phyloP scores from a whole-genome alignment of 2,329 filamentous ascomycete genomes.

The Ophiostoma sp. region DNA sequence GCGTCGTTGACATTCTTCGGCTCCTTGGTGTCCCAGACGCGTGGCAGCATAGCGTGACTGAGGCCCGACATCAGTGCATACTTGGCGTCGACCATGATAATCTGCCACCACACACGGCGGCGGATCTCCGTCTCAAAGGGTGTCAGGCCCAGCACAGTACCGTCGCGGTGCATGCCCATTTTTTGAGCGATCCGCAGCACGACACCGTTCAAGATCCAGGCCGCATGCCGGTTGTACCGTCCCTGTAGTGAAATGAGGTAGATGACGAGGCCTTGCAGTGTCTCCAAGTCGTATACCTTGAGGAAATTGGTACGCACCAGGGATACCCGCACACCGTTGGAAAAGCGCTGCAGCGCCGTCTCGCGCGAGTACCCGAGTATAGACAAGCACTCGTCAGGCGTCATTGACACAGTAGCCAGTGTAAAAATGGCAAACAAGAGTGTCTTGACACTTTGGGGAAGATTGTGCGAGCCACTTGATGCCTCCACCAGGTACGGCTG shows the following conservation, averaged over 20 bases:
- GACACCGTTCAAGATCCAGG: constrained; percentile 57
- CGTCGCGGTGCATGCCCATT: constrained; percentile 62
- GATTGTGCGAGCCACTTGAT: constrained; percentile 47
- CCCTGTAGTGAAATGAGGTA: constrained; percentile 55
- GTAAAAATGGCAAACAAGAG: constrained; percentile 62
- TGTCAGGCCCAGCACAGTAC: constrained; percentile 48
- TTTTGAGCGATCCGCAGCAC: constrained; percentile 60
- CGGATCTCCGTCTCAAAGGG: constrained; percentile 64
- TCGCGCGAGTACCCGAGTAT: constrained; percentile 47
- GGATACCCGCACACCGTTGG: constrained; percentile 46
- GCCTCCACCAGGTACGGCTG: constrained; percentile 62
- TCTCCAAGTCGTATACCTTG: constrained; percentile 52
- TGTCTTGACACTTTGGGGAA: constrained; percentile 56
- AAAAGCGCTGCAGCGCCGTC: constrained; percentile 47
- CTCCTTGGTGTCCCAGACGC: constrained; percentile 51
- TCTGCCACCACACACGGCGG: constrained; percentile 62
- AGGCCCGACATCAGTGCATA: constrained; percentile 54
- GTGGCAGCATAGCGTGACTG: constrained; percentile 46
- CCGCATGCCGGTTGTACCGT: constrained; percentile 53
- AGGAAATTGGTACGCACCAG: constrained; percentile 53
- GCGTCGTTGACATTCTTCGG: constrained; percentile 56
- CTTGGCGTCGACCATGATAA: constrained; percentile 53
- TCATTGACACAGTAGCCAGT: constrained; percentile 53
- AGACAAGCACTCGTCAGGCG: constrained; percentile 49
- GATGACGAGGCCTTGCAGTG: constrained; percentile 54